Conservation (phyloP, 2,329 filamentous ascomycete species). For the Colletotrichum somersetense region DNA sequence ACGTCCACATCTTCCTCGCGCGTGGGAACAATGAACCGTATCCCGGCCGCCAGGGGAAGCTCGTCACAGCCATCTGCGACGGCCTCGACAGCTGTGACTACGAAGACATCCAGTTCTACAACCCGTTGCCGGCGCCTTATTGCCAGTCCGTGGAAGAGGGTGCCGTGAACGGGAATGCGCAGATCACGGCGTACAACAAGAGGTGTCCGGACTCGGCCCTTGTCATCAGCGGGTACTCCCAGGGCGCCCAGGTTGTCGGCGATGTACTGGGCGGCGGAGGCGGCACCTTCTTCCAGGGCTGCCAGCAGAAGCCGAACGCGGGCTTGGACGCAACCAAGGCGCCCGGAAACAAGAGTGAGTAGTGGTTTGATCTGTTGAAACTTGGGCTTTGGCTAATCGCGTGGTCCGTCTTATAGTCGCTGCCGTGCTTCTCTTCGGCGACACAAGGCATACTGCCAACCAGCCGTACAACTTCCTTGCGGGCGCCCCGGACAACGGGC, state of each 20-base stretch:
- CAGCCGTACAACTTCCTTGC: conserved; percentile 51
- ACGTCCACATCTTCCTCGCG: conserved; percentile 49
- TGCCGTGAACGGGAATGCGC: conserved; percentile 49
- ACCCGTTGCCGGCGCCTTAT: conserved; percentile 49
- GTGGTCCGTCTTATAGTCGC: conserved; percentile 44
- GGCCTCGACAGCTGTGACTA: conserved; percentile 49
- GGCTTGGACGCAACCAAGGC: conserved; percentile 46
- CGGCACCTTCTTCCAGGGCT: conserved; percentile 51
- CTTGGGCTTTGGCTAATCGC: conserved; percentile 1
- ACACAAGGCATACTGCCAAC: conserved; percentile 51
- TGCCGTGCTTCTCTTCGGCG: conserved; percentile 52
- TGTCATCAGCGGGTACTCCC: conserved; percentile 57
- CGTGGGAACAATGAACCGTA: conserved; percentile 50
- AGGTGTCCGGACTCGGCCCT: conserved; percentile 56
- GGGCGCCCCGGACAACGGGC: conserved; percentile 45
- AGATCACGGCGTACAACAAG: conserved; percentile 56
- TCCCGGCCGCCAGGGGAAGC: conserved; percentile 48
- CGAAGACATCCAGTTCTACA: conserved; percentile 51
- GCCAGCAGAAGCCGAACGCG: conserved; percentile 45
- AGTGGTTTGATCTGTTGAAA: neutral
- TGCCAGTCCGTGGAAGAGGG: conserved; percentile 55
- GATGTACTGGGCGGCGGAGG: conserved; percentile 53
- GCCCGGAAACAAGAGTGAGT: conserved; percentile 52
- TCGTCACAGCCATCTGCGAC: conserved; percentile 47
- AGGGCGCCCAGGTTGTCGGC: conserved; percentile 55